Conservation (phyloP, 2,329 filamentous ascomycete genomes). For the Cryphonectria japonica region DNA sequence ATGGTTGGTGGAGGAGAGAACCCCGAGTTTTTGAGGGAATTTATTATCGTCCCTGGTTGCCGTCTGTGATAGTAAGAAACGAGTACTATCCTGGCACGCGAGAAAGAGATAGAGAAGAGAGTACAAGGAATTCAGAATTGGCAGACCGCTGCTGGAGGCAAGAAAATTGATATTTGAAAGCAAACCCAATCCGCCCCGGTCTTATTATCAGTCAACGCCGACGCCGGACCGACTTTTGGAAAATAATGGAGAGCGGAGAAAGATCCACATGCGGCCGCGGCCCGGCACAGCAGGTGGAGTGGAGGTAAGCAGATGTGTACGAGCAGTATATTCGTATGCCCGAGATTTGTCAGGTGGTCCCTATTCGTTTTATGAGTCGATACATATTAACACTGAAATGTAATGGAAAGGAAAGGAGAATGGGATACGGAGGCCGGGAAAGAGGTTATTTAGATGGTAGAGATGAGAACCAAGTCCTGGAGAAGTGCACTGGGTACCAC, state of each 20-base stretch:
- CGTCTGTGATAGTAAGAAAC: background rate
- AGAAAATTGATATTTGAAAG: background rate
- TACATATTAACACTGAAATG: background rate
- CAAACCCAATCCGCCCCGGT: background rate
- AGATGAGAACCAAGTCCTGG: background rate
- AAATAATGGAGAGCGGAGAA: background rate
- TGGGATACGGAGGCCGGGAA: background rate
- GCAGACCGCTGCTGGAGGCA: background rate
- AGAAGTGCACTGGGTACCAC: background rate
- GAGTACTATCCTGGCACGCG: background rate
- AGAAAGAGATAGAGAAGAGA: background rate
- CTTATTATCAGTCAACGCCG: background rate
- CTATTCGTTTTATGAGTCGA: background rate
- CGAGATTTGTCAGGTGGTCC: background rate
- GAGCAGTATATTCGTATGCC: background rate
- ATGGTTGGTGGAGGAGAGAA: conserved; percentile 28
- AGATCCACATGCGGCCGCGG: background rate
- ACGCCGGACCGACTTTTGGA: background rate
- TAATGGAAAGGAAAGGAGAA: background rate
- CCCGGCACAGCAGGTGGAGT: conserved; percentile 1
- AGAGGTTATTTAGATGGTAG: background rate
- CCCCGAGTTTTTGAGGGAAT: background rate
- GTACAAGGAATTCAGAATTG: background rate
- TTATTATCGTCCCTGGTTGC: too few relatives aligned
- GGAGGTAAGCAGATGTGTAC: too few relatives aligned